Base-by-base conservation (phyloP, 2,329 filamentous ascomycete species). In the Dichotomopilus funicola region DNA sequence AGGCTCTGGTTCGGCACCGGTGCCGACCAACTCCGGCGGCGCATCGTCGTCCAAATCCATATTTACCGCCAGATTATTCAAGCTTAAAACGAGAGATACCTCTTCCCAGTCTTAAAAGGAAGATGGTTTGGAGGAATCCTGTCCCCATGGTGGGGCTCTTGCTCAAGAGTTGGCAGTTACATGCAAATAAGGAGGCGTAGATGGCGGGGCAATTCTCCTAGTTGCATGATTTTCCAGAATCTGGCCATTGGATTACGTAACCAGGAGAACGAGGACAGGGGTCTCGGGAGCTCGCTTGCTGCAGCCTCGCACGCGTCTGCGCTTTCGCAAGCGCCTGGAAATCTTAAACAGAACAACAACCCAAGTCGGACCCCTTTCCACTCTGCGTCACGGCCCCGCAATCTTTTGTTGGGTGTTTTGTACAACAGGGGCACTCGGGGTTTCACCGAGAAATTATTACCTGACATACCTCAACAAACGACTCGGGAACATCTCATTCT, bases 1-100 rank as follows among this genome's bases (percentile, higher is more conserved):
- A 13, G 75, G 70, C 3, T 72, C 71, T 34, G 70, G 65, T 36
- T 67, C 66, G 11, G 65, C 59, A 59, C 70, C 72, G 5, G 75
- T 73, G 52, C 81, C 74, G 35, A 84, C 75, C 58, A 89, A 75
- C 63, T 86, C 79, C 57, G 87, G 85, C 53, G 86, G 85, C 54
- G 77, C 67, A 66, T 89, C 86, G 27, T 86, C 86, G 59, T 87
- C 83, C 52, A 78, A 73, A 63, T 86, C 77, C 80, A 88, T 86
- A 11, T 38, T 57, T 71, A 58, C 4, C 2, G 19, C 19, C 19
- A 27, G 19, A 27, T 27, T 27, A 27, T 27, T 27, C 19, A 27
- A 27, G 19, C 19, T 27, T 27, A 27, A 27, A 27, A 27, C 19
- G 19, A 27, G 19, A 27, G 19, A 27, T 27, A 27, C 19, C 19